Evolutionary conservation across 768 basidiomycete genomes (phyloP), one percentile per base, ranked within the genome.

Genomic region (Mycena indigotica): DNA sequence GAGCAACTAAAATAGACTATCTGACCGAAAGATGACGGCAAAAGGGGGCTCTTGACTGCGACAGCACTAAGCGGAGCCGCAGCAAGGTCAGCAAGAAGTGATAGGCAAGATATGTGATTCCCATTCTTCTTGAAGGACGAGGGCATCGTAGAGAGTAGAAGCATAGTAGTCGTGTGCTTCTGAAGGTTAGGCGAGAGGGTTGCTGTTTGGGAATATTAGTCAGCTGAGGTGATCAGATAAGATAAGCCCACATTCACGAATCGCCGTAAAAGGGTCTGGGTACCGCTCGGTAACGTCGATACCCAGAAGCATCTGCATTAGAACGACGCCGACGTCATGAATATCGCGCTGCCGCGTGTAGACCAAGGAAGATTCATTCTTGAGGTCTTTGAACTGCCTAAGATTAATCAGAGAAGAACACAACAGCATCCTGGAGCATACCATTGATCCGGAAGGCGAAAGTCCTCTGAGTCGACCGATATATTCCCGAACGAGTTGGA

Each of bases 271-370:
- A 2, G 83, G 79, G 55, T 85, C 82, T 26, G 74, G 70, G 63
- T 78, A 89, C 41, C 77, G 75, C 50, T 75, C 76, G 53, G 79
- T 80, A 8, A 90, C 86, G 61, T 90, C 83, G 51, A 85, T 72
- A 0, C 95, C 95, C n/a, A 87, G 73, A 13, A 96, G 71, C 91
- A 96, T 93, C 71, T 95, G 91, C 51, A 94, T 65, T 35, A 95
- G 74, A 2, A 93, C 80, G 24, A 95, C 81, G 0, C 91, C 94
- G 0, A 86, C 84, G 41, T 84, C 81, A 72, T 95, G 93, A 10
- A 96, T 86, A 65, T 97, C 95, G 26, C 94, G 81, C 39, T 84
- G 78, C 38, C 80, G 84, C 8, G 90, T 88, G 68, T 95, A 95
- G 0, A 82, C 66, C 44, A 85, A 67, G n/a, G 93, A 77, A 0